Evolutionary conservation across 2,329 filamentous ascomycete species (phyloP), one percentile per base, ranked within the genome.

Genomic region (Trichoderma polysporum): DNA sequence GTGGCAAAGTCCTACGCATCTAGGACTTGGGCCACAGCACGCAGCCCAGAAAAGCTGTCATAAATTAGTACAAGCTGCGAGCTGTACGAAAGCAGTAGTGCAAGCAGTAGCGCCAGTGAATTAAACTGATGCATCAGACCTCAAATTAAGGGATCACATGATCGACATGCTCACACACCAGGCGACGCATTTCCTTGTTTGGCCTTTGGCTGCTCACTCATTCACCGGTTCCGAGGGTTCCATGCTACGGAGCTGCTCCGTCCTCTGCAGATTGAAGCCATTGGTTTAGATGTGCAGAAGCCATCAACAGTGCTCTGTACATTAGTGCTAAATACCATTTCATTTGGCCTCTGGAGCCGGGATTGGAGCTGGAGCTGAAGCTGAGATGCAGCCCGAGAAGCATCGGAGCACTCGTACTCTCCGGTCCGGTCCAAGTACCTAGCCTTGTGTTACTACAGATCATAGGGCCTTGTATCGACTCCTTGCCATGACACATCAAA

Each of bases 1-100:
- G 66, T 53, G 53, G 52, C 59, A 57, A 64, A 68, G 66, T 68
- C 66, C 66, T 68, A 64, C 59, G 45, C 54, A 19, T 60, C 54
- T 66, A 66, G 63, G 63, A 66, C 63, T 66, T 60, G 33, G 15
- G 22, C 8, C 45, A 35, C 15, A n/a, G 61, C 58, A 61, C 19
- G 41, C 53, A 57, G 35, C 33, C 33, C 41, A 19, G 19, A 27
- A 41, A 27, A 64, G 60, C 60, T 64, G 60, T 64, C 60, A 64
- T 41, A 56, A 56, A 22, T 56, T 27, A 45, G 59, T 41, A 52
- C 49, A n/a, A 25, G 25, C 13, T 15, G 25, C 27, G n/a, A 56
- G 31, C 19, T 37, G 19, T 19, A 37, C 52, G 52, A 19, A n/a
- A 17, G 17, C 22, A 53, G 50, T 41, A 41, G 59, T 25, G 47